Evolutionary conservation across 108 stramenopile species (phyloP), one percentile per base, ranked within the genome.

Genomic region (Schizochytrium sp.): DNA sequence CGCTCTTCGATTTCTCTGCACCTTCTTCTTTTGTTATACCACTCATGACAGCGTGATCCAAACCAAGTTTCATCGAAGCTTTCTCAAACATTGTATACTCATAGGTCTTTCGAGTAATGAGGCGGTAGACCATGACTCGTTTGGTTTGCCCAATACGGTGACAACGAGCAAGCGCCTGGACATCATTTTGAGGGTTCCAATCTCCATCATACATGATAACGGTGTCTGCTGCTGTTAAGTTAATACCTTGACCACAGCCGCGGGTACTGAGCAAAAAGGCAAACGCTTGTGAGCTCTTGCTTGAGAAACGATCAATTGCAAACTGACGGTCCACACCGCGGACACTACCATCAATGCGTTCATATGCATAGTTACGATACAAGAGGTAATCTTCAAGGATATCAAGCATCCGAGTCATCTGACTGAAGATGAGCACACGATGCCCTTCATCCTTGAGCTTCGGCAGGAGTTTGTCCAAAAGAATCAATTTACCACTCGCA

Each of bases 71-170:
- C 94, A 97, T 88, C 38, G 95, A 95, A 53, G 97, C 97, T 93
- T 95, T 94, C 90, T 99, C 97, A 89, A 99, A 99, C 98, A 99
- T 98, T 92, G 97, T 95, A 93, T 96, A 95, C 92, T 99, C 99
- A 91, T 99, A 99, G 8, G 97, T 97, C 87, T 98, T 98, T 50
- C 96, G 91, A 38, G 98, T 97, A 38, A 99, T 93, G 47, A 99
- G 94, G 19, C 98, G 96, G 92, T 97, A 98, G 57, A 97, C 94
- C 88, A 93, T 96, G 41, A 97, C 97, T 40, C 89, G 91, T 87
- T 98, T 98, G 57, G 97, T 99, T 92, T 99, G 99, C 0, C 99
- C 99, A 90, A 99, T 99, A 56, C 98, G 94, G 89, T 99, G 99
- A 88, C 98, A 98, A 3, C 98, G 94, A 28, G 94, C 94, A 61